These are phyloP conservation scores for Fabrea salina DNA, from an alignment of 169 alveolate species.

Conservation along the genomic window DNA sequence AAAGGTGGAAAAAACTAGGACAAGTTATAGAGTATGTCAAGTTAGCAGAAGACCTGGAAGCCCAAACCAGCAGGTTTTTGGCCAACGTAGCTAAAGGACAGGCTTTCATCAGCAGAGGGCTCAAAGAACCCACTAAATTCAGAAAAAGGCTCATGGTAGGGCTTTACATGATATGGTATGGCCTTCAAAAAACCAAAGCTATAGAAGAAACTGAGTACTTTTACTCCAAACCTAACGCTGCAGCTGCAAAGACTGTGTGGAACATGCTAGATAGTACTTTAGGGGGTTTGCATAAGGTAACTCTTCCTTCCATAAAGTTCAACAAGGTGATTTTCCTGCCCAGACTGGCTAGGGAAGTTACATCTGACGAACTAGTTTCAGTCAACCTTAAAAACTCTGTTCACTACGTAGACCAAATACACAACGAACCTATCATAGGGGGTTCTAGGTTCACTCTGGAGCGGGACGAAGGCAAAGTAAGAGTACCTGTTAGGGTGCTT, in stretches of 20 bases:
- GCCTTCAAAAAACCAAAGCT: background rate
- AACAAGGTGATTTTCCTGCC: slow-evolving; percentile 16
- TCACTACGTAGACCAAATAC: background rate
- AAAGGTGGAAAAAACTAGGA: background rate
- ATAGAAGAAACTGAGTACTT: background rate
- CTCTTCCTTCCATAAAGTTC: slow-evolving; percentile 15
- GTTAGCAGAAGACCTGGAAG: background rate
- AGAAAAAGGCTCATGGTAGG: background rate
- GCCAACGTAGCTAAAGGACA: background rate
- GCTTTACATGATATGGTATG: background rate
- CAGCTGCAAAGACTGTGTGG: background rate
- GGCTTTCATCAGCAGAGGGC: background rate
- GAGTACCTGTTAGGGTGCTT: background rate
- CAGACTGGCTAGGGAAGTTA: background rate
- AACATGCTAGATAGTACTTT: background rate
- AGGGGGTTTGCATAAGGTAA: background rate
- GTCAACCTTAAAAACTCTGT: background rate
- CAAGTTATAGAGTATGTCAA: background rate
- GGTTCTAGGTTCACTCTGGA: background rate
- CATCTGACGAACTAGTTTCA: no score
- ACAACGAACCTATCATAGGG: background rate
- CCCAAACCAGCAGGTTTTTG: background rate
- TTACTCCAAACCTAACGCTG: background rate
- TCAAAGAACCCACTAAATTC: background rate
- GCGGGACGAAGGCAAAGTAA: background rate